phyloP scores from a whole-genome alignment of 2,329 filamentous ascomycete species.

The Alternaria longipes region DNA sequence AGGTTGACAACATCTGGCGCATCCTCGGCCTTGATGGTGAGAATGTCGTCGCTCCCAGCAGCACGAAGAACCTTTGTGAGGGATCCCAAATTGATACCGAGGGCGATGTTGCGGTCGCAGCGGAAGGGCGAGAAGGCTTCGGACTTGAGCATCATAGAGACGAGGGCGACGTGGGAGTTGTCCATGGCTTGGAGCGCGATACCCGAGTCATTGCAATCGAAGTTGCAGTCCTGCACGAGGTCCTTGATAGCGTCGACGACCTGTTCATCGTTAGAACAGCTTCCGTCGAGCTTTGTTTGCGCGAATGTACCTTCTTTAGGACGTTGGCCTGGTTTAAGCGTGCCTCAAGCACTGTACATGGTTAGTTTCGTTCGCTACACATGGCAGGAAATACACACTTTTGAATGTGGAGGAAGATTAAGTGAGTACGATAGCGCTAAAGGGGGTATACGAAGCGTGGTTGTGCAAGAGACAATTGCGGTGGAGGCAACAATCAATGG shows the following conservation, averaged over 20 bases:
- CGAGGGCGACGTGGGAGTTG: constrained; percentile 98
- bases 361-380: constrained; percentile 29
- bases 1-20: constrained; percentile 95
- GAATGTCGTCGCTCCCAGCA: constrained; percentile 90
- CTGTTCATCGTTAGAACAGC: constrained; percentile 57
- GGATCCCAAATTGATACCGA: constrained; percentile 95
- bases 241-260: constrained; percentile 99
- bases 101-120: constrained; percentile 98
- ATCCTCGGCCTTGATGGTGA: constrained; percentile 98
- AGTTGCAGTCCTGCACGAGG: constrained; percentile 99
- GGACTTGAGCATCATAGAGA: constrained; percentile 98
- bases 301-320: constrained; percentile 83
- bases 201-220: constrained; percentile 99
- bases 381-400: constrained; percentile 25
- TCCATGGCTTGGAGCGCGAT: constrained; percentile 99
- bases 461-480: constrained; percentile 16
- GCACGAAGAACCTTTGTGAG: constrained; percentile 97
- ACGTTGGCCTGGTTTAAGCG: constrained; percentile 91
- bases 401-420: constrained; percentile 18
- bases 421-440: constrained; percentile 5
- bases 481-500: constrained; percentile 30
- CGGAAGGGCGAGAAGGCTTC: constrained; percentile 95
- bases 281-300: not conserved
- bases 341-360: constrained; percentile 84
- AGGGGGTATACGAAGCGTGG: constrained; percentile 15